These are phyloP conservation scores for Eimeria brunetti DNA, from an alignment of 169 alveolate genomes.

Conservation along the genomic window DNA sequence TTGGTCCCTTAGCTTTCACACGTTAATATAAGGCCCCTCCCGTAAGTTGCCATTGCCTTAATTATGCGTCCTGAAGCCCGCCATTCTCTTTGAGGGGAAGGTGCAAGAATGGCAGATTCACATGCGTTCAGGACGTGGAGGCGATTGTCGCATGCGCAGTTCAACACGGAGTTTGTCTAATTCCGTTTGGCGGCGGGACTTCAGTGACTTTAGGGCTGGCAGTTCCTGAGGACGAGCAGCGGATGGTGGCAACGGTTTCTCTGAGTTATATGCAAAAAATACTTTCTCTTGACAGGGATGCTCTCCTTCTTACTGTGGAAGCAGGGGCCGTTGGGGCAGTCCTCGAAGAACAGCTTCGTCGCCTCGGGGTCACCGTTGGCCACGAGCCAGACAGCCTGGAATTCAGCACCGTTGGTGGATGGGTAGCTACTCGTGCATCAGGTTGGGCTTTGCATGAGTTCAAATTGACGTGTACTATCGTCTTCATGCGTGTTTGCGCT, in stretches of 20 bases:
- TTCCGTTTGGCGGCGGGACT: constrained; percentile 93
- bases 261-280: constrained; percentile 88
- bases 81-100: background rate
- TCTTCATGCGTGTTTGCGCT: background rate
- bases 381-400: constrained; percentile 94
- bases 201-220: constrained; percentile 88
- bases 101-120: background rate
- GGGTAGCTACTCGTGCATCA: constrained; percentile 92
- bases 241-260: constrained; percentile 90
- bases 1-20: background rate
- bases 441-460: constrained; percentile 42
- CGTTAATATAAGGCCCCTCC: background rate
- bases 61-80: background rate
- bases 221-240: constrained; percentile 74
- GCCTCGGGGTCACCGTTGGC: constrained; percentile 89
- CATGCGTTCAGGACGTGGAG: constrained; percentile 85
- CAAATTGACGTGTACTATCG: background rate
- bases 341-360: constrained; percentile 88
- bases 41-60: background rate
- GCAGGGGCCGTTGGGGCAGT: constrained; percentile 92
- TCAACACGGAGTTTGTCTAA: constrained; percentile 85
- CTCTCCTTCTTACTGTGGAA: constrained; percentile 90
- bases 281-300: constrained; percentile 87
- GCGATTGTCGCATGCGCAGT: constrained; percentile 85
- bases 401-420: constrained; percentile 92